Evolutionary conservation across 352 stramenopile species (phyloP).

Genomic region (Peronospora farinosa): DNA sequence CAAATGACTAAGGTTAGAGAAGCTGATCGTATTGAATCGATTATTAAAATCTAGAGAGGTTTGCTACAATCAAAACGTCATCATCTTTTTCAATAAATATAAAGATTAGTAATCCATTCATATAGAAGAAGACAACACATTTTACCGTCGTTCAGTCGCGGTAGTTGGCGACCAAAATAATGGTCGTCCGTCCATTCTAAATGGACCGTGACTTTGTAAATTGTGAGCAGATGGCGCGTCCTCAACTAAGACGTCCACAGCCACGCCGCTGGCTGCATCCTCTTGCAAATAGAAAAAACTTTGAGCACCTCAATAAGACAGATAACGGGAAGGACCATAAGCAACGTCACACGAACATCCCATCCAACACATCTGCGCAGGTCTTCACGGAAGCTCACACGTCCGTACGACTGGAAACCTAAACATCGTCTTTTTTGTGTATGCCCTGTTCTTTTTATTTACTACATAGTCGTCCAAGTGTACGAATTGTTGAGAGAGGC

Average conservation of each 20-base stretch:
- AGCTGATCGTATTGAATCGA: too few relatives aligned
- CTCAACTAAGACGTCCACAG: slow-evolving; percentile 21
- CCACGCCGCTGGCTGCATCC: slow-evolving; percentile 36
- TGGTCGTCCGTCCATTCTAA: slow-evolving; percentile 59
- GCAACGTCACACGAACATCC: slow-evolving; percentile 51
- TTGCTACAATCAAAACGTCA: too few relatives aligned
- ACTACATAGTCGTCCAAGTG: too few relatives aligned
- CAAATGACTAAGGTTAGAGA: too few relatives aligned
- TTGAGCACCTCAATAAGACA: slow-evolving; percentile 73
- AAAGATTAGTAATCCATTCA: slow-evolving; percentile 4
- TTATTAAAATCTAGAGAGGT: too few relatives aligned
- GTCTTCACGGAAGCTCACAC: slow-evolving; percentile 47
- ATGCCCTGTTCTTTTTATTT: too few relatives aligned
- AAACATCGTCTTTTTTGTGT: too few relatives aligned
- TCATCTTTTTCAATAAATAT: slow-evolving; percentile 26
- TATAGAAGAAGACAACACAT: background rate
- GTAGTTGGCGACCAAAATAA: slow-evolving; percentile 79
- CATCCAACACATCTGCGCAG: slow-evolving; percentile 34
- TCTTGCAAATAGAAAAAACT: slow-evolving; percentile 72
- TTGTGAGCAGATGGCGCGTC: slow-evolving; percentile 14
- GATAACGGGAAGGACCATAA: slow-evolving; percentile 63
- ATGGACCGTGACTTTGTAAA: slow-evolving; percentile 27
- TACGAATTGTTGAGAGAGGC: too few relatives aligned
- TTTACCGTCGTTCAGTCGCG: slow-evolving; percentile 61
- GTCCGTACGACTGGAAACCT: slow-evolving; percentile 43